Evolutionary conservation across 768 basidiomycete genomes (phyloP).

Genomic region (Coprinellus micaceus): DNA sequence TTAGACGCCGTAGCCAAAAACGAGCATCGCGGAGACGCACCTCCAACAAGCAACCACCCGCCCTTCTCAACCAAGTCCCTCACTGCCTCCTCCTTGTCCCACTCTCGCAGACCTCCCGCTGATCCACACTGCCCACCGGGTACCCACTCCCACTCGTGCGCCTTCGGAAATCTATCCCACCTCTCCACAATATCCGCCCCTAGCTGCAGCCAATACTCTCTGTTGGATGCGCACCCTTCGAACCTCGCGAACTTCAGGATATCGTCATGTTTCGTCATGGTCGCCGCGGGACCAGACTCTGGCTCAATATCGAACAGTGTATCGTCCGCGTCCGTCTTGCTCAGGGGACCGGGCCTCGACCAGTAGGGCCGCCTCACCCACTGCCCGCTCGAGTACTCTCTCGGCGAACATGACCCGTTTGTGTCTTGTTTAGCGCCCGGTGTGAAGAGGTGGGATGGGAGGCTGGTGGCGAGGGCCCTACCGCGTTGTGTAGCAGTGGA

Average conservation of each 20-base stretch:
- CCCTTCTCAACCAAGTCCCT: slow-evolving; percentile 60
- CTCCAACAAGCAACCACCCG: slow-evolving; percentile 66
- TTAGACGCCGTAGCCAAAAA: slow-evolving; percentile 43
- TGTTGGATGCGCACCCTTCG: slow-evolving; percentile 60
- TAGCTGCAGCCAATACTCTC: slow-evolving; percentile 61
- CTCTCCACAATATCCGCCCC: slow-evolving; percentile 46
- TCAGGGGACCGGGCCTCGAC: slow-evolving; percentile 17
- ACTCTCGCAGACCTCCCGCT: slow-evolving; percentile 34
- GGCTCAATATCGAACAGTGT: neutral
- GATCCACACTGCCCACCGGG: slow-evolving; percentile 42
- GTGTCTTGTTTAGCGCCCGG: neutral
- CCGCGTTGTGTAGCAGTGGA: neutral
- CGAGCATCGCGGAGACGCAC: slow-evolving; percentile 36
- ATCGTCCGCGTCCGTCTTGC: slow-evolving; percentile 9
- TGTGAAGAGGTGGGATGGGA: neutral
- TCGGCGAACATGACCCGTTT: neutral
- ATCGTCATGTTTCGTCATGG: too few relatives aligned
- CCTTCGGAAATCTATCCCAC: slow-evolving; percentile 52
- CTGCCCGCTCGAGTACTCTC: slow-evolving; percentile 8
- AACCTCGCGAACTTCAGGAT: slow-evolving; percentile 53
- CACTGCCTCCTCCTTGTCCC: slow-evolving; percentile 43
- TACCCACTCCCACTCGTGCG: slow-evolving; percentile 50
- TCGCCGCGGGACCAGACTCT: neutral
- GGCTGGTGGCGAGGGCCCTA: neutral
- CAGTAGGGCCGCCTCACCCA: slow-evolving; percentile 32